Conservation (phyloP, 164 flowering plant genomes). For the Stephania yunnanensis region DNA sequence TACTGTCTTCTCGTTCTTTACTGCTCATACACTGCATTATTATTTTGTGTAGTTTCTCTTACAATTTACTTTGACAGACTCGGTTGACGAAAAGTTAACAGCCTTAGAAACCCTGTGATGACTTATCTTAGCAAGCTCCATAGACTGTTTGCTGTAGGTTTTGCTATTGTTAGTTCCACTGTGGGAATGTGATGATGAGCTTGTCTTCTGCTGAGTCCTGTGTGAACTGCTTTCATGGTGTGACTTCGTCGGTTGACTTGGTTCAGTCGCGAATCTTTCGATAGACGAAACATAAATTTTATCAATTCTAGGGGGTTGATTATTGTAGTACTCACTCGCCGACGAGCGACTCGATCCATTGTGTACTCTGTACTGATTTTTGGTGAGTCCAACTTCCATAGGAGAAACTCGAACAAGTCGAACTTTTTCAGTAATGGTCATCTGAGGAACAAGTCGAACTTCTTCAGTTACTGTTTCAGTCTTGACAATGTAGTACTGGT, state of each 20-base stretch:
- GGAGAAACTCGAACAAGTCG: constrained; percentile 4
- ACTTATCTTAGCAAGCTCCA: too few relatives aligned
- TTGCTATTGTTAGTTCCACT: neutral
- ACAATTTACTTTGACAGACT: too few relatives aligned
- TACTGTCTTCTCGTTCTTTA: too few relatives aligned
- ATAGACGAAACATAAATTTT: too few relatives aligned
- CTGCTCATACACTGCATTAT: too few relatives aligned
- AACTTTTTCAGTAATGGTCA: constrained; percentile 3
- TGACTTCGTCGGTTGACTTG: constrained; percentile 9
- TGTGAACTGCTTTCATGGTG: constrained; percentile 9
- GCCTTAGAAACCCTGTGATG: too few relatives aligned
- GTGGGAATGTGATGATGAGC: neutral
- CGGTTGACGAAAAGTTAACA: too few relatives aligned
- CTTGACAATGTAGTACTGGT: constrained; percentile 11
- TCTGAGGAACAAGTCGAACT: constrained; percentile 16
- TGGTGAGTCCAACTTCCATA: neutral
- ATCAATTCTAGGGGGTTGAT: constrained; percentile 20
- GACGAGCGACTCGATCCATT: constrained; percentile 11
- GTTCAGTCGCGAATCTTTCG: too few relatives aligned
- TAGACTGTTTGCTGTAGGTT: too few relatives aligned
- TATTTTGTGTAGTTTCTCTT: too few relatives aligned
- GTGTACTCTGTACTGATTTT: constrained; percentile 4
- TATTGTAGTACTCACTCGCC: constrained; percentile 18
- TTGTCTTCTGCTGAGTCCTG: constrained; percentile 23
- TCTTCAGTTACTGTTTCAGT: constrained; percentile 24